Conservation (phyloP, 2,329 filamentous ascomycete species). For the Daldinia sp. region DNA sequence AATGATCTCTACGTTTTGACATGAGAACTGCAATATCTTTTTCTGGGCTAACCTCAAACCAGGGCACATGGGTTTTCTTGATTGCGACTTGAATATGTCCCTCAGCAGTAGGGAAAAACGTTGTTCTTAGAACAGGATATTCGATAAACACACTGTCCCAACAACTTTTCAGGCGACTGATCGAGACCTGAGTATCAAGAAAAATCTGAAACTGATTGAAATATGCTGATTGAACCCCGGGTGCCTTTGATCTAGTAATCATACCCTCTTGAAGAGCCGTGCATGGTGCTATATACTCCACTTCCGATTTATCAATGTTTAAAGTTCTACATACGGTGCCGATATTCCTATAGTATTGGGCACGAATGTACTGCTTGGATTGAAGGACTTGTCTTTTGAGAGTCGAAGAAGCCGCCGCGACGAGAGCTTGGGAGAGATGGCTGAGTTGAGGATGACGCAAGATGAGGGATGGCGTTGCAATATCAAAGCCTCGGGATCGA, state of each 20-base stretch:
- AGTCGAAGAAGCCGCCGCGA: slow-evolving; percentile 20
- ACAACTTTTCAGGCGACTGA: slow-evolving; percentile 59
- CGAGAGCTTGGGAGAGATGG: slow-evolving; percentile 55
- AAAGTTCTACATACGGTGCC: slow-evolving; percentile 62
- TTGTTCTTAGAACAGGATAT: slow-evolving; percentile 74
- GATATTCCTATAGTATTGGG: slow-evolving; percentile 69
- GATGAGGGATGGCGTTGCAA: slow-evolving; percentile 70
- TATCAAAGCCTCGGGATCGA: slow-evolving; percentile 66
- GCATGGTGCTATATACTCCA: slow-evolving; percentile 82
- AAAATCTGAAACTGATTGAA: slow-evolving; percentile 77
- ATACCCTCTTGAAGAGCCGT: slow-evolving; percentile 89
- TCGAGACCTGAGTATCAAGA: slow-evolving; percentile 57
- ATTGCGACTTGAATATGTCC: slow-evolving; percentile 79
- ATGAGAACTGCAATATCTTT: slow-evolving; percentile 48
- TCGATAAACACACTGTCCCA: slow-evolving; percentile 63
- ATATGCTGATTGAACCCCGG: slow-evolving; percentile 68
- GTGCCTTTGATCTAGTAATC: slow-evolving; percentile 71
- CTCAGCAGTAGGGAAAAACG: slow-evolving; percentile 75
- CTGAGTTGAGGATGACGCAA: slow-evolving; percentile 67
- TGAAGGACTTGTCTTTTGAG: slow-evolving; percentile 50
- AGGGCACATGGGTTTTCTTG: slow-evolving; percentile 53
- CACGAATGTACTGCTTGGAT: slow-evolving; percentile 67
- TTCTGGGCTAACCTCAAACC: slow-evolving; percentile 50
- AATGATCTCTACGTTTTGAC: slow-evolving; percentile 52
- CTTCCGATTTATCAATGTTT: slow-evolving; percentile 55